Conservation (phyloP, 192 early-diverging fungal species). For the Spizellomyces punctatus region DNA sequence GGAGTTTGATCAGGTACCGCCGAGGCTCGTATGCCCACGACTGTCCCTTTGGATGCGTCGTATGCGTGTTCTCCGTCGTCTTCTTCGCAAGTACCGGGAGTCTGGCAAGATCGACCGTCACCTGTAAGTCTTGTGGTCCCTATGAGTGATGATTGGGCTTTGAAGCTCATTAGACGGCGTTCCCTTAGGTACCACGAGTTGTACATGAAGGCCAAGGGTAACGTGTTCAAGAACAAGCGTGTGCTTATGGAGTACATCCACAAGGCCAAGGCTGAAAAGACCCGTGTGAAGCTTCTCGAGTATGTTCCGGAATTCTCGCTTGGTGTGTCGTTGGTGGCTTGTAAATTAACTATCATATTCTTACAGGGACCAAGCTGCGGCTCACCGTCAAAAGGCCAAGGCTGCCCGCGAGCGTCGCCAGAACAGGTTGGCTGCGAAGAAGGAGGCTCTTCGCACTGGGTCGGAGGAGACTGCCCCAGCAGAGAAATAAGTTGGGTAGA, state of each 20-base stretch:
- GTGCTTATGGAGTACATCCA: constrained; percentile 99
- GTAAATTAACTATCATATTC: background rate
- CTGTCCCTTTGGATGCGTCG: constrained; percentile 97
- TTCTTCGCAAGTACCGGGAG: constrained; percentile 97
- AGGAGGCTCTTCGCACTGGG: constrained; percentile 66
- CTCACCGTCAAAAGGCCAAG: constrained; percentile 94
- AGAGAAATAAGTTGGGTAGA: background rate
- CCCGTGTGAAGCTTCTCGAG: constrained; percentile 85
- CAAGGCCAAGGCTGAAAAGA: constrained; percentile 98
- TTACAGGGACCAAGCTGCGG: constrained; percentile 90
- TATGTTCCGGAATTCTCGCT: constrained; percentile 24
- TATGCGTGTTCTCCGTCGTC: constrained; percentile 92
- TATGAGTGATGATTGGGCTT: background rate
- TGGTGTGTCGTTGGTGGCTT: background rate
- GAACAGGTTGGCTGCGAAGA: constrained; percentile 86
- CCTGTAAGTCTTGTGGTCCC: constrained; percentile 59
- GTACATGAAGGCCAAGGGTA: constrained; percentile 99
- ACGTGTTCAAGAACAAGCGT: constrained; percentile 99
- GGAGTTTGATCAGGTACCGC: constrained; percentile 12
- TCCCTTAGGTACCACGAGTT: constrained; percentile 77
- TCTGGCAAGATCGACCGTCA: constrained; percentile 97
- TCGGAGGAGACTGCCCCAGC: background rate
- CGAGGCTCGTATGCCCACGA: constrained; percentile 96
- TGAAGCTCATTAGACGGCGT: background rate
- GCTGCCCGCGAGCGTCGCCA: constrained; percentile 92